phyloP scores from a whole-genome alignment of 805 yeast species.

The Starmerella potacharoeniae region DNA sequence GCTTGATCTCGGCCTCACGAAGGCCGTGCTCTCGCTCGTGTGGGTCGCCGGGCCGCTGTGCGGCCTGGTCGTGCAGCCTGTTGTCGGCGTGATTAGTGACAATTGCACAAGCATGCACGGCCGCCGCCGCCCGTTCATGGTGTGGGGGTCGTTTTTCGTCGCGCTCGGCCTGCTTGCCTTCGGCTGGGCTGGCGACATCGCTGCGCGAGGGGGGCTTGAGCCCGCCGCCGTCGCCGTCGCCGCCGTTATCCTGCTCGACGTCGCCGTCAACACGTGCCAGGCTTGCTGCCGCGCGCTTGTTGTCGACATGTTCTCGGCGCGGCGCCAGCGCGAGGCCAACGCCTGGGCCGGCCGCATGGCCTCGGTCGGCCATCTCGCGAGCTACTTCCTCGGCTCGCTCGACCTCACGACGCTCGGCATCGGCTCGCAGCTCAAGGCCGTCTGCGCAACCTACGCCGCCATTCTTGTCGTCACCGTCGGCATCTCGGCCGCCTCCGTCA shows the following conservation, averaged over 20 bases:
- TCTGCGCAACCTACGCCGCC: slow-evolving; percentile 35
- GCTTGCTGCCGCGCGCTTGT: slow-evolving; percentile 51
- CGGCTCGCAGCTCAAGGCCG: slow-evolving; percentile 44
- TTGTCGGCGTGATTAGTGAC: slow-evolving; percentile 50
- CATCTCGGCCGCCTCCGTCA: slow-evolving; percentile 33
- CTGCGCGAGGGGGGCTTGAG: slow-evolving; percentile 33
- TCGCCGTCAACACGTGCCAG: slow-evolving; percentile 48
- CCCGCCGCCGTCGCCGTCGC: slow-evolving; percentile 13
- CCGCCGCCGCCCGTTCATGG: slow-evolving; percentile 45
- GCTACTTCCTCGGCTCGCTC: slow-evolving; percentile 43
- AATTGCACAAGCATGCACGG: slow-evolving; percentile 31
- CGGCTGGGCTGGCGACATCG: slow-evolving; percentile 33
- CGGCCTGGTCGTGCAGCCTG: slow-evolving; percentile 54
- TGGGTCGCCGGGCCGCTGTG: slow-evolving; percentile 62
- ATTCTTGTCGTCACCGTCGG: slow-evolving; percentile 35
- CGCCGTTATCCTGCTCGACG: slow-evolving; percentile 47
- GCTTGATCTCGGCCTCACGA: slow-evolving; percentile 51
- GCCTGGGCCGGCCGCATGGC: slow-evolving; percentile 61
- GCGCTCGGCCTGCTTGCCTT: slow-evolving; percentile 35
- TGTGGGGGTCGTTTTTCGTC: slow-evolving; percentile 44
- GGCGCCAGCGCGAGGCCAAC: slow-evolving; percentile 47
- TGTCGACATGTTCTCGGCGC: slow-evolving; percentile 47
- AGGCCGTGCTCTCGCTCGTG: slow-evolving; percentile 42
- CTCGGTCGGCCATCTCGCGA: slow-evolving; percentile 47
- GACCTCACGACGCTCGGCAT: slow-evolving; percentile 35